phyloP scores from a whole-genome alignment of 306 rosid species.

The Glycine latifolia region DNA sequence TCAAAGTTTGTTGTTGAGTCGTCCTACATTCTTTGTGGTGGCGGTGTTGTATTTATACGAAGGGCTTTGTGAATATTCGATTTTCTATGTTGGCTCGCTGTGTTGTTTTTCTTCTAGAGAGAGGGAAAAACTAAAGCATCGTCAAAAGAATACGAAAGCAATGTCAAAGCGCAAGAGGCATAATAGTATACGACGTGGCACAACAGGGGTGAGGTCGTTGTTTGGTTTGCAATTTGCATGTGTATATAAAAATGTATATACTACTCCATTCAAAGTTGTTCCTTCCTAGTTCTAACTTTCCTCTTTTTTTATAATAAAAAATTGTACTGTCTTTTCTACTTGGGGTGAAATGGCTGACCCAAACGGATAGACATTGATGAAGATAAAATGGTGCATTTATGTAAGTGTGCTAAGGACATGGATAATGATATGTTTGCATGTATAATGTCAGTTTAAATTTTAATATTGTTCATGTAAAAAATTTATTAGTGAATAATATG shows the following conservation, averaged over 20 bases:
- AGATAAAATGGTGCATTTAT: no score
- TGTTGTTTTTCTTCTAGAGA: conserved; percentile 41
- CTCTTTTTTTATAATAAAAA: not conserved
- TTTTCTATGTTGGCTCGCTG: not conserved
- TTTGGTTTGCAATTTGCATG: not conserved
- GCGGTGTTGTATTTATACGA: not conserved
- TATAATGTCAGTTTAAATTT: no score
- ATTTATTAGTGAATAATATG: no score
- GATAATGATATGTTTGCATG: no score
- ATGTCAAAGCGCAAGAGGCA: conserved; percentile 10
- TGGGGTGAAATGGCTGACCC: not conserved
- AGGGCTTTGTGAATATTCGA: not conserved
- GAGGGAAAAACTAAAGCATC: not conserved
- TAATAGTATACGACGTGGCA: not conserved
- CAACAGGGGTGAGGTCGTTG: not conserved
- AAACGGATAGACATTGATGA: no score
- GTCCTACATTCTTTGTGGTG: not conserved
- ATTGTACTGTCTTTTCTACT: not conserved
- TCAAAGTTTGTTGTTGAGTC: conserved; percentile 12
- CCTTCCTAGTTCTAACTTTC: not conserved
- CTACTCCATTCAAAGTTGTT: not conserved
- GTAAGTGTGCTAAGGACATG: no score
- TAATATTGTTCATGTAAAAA: no score
- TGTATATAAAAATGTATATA: no score
- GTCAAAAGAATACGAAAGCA: conserved; percentile 52